Percentiles rank a stretch among this genome's conserved stretches.
These are phyloP conservation scores for Chalciporus piperatus DNA, from an alignment of 768 basidiomycete species.

Conservation along the genomic window DNA sequence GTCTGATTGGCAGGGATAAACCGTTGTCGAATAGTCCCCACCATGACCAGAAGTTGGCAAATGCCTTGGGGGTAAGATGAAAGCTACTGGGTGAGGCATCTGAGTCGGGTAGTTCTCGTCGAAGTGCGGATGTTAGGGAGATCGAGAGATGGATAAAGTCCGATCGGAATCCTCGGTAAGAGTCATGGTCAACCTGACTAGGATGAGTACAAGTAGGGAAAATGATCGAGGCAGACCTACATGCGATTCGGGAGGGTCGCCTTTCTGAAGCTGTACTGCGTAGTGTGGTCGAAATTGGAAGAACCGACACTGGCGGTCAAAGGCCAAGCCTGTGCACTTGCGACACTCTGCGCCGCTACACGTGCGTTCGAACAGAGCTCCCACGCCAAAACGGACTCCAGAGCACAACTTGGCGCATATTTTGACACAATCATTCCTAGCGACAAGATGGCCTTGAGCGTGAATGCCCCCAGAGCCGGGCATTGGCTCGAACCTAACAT, in stretches of 20 bases:
- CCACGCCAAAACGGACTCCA: conserved; percentile 85
- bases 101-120: conserved; percentile 15
- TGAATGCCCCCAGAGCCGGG: conserved; percentile 8
- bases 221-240: conserved; percentile 33
- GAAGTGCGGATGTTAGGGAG: conserved; percentile 71
- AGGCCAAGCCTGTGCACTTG: conserved; percentile 56
- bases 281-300: conserved; percentile 84
- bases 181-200: conserved; percentile 54
- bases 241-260: conserved; percentile 39
- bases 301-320: conserved; percentile 74
- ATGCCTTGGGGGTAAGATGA: conserved; percentile 81
- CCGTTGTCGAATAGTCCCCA: conserved; percentile 80
- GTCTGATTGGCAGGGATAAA: conserved; percentile 80
- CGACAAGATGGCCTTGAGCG: conserved; percentile 18
- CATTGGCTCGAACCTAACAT: conserved; percentile 21
- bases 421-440: conserved; percentile 50
- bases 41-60: conserved; percentile 92
- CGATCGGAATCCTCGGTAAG: conserved; percentile 85
- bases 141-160: conserved; percentile 92
- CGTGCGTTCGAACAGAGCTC: conserved; percentile 77
- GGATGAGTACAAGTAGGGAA: neutral
- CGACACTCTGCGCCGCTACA: conserved; percentile 65
- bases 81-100: conserved; percentile 57
- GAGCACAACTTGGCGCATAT: conserved; percentile 80
- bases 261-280: conserved; percentile 61